phyloP scores from a whole-genome alignment of 2,329 filamentous ascomycete genomes.

The Botryotinia convoluta region DNA sequence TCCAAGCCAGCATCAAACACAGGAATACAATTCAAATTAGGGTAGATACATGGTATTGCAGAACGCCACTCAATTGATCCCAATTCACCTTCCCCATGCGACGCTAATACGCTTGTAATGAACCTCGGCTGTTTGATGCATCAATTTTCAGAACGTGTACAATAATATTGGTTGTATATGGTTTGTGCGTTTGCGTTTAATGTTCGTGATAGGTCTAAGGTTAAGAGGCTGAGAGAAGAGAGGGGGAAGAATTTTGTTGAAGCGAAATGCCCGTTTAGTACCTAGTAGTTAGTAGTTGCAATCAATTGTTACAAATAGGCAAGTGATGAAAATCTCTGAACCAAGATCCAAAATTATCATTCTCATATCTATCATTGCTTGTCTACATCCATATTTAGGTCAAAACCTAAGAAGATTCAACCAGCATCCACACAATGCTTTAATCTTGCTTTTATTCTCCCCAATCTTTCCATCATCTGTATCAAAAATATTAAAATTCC shows the following conservation, averaged over 20 bases:
- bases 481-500: conserved; percentile 1
- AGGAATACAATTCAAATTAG: background rate
- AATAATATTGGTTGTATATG: background rate
- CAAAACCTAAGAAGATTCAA: background rate
- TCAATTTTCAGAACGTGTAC: background rate
- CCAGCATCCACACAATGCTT: background rate
- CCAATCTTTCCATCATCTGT: background rate
- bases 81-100: background rate
- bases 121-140: background rate
- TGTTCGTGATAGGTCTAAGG: background rate
- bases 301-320: background rate
- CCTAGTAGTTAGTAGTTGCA: no score
- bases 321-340: background rate
- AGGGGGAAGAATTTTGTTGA: background rate
- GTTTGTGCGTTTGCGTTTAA: background rate
- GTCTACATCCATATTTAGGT: background rate
- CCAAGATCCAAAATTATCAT: background rate
- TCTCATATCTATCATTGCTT: conserved; percentile 6
- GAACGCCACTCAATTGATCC: background rate
- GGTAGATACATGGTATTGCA: background rate
- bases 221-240: background rate
- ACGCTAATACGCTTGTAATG: background rate
- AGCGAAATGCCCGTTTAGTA: background rate
- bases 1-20: background rate
- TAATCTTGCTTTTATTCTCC: background rate